Base-by-base conservation (phyloP, 169 alveolate genomes). In the Babesia ovata region DNA sequence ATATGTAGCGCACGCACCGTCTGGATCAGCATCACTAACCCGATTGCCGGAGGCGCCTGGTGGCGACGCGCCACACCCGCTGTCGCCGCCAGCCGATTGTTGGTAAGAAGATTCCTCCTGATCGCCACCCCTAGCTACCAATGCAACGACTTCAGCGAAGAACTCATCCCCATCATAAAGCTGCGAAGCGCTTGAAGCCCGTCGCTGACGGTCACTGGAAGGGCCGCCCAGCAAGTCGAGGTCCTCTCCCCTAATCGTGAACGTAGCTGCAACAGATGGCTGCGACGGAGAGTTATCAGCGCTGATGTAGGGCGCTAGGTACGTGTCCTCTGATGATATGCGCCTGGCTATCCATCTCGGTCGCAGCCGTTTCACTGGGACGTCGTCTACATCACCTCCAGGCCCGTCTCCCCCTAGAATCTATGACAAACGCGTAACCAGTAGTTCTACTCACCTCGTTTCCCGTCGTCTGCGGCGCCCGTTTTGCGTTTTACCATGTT, bases 191-290 rank as follows among this genome's bases (percentile, higher is more conserved):
- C 19, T 45, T 10, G 50, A 13, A 45, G 19, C 50, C 19, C 50
- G 50, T 17, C n/a, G 14, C 50, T 13, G 19, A 10, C 50, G 50
- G 50, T 45, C 50, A 1, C 11, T 16, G 44, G 22, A 52, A 0
- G 76, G 21, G 29, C 12, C 66, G 7, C 66, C 66, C 33, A 67
- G 17, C 8, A 67, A 39, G 39, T 67, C 53, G 9, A 67, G 42
- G 53, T 67, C 76, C 29, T 67, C 76, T 2, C 52, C 67, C 54
- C 59, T 67, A 16, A 67, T 67, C 2, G 63, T 2, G n/a, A 67
- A 52, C 22, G 63, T 12, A 1, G 39, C 44, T 4, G 24, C 7
- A 16, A 48, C 21, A 8, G 50, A 28, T 9, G 26, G 12, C 8
- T 33, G 22, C 46, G 21, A 21, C 4, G 76, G 76, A 2, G 63